phyloP scores from a whole-genome alignment of 2,329 filamentous ascomycete species.

The Cucurbitaria berberidis region DNA sequence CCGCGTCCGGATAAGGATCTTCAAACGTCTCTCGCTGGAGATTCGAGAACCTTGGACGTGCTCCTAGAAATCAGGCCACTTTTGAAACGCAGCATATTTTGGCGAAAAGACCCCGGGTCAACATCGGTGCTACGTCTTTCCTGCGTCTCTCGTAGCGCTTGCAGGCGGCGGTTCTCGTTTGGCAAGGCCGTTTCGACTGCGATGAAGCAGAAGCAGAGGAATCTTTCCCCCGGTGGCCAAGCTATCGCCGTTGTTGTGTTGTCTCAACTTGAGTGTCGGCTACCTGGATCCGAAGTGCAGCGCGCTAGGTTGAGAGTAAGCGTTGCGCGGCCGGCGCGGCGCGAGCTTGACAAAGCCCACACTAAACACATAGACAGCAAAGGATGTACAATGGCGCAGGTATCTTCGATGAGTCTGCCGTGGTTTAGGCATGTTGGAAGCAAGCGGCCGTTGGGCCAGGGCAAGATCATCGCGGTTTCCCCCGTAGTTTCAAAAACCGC shows the following conservation, averaged over 20 bases:
- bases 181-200: no score
- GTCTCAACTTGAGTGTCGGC: neutral
- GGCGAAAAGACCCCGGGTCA: slow-evolving; percentile 5
- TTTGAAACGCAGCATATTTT: slow-evolving; percentile 13
- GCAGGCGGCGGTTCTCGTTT: neutral
- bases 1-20: neutral
- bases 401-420: neutral
- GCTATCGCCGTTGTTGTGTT: neutral
- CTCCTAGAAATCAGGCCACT: slow-evolving; percentile 21
- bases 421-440: neutral
- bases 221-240: neutral
- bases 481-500: neutral
- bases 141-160: slow-evolving; percentile 14
- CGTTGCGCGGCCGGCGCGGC: neutral
- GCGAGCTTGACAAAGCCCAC: neutral
- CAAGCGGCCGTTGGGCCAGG: neutral
- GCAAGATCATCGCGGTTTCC: neutral
- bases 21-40: slow-evolving; percentile 12
- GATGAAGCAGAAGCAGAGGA: neutral
- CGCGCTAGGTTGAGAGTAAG: neutral
- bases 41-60: neutral
- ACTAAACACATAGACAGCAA: neutral
- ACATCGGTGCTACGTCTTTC: slow-evolving; percentile 10
- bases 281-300: neutral
- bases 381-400: neutral